Evolutionary conservation across 106 monocot genomes (phyloP).

Genomic region (Ottelia alismoides): DNA sequence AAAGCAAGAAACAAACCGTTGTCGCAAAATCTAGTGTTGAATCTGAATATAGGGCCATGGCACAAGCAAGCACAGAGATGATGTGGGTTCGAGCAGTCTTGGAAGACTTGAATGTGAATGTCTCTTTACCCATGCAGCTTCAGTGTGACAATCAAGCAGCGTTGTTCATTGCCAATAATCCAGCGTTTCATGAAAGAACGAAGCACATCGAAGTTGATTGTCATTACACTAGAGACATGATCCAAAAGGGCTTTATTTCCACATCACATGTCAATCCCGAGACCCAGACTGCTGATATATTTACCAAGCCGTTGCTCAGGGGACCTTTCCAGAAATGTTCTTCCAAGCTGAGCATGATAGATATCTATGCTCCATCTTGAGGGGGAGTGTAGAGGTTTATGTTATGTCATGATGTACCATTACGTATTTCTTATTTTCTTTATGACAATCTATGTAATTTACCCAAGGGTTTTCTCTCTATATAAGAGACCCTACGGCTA

Average conservation of each 20-base stretch:
- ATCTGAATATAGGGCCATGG: neutral
- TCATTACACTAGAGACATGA: neutral
- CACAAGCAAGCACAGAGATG: neutral
- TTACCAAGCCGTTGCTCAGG: neutral
- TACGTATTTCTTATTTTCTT: too few species aligned
- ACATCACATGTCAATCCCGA: neutral
- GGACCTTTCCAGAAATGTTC: neutral
- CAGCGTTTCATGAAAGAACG: neutral
- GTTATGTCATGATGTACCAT: too few species aligned
- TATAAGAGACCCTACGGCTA: too few species aligned
- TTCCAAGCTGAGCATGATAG: neutral
- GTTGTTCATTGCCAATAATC: neutral
- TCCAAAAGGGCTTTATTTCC: neutral
- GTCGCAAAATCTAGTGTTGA: neutral
- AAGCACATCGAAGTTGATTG: constrained; percentile 1
- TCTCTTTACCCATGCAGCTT: neutral
- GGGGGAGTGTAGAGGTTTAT: neutral
- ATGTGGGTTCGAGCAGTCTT: neutral
- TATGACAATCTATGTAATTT: too few species aligned
- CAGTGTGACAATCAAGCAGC: neutral
- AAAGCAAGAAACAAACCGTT: neutral
- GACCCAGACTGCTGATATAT: neutral
- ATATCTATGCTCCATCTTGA: neutral
- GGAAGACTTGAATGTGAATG: neutral
- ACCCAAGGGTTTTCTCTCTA: too few species aligned